Percentiles rank a stretch among this genome's conserved stretches.
Conservation (phyloP, 331 rosid genomes). For the Quercus tomentella region DNA sequence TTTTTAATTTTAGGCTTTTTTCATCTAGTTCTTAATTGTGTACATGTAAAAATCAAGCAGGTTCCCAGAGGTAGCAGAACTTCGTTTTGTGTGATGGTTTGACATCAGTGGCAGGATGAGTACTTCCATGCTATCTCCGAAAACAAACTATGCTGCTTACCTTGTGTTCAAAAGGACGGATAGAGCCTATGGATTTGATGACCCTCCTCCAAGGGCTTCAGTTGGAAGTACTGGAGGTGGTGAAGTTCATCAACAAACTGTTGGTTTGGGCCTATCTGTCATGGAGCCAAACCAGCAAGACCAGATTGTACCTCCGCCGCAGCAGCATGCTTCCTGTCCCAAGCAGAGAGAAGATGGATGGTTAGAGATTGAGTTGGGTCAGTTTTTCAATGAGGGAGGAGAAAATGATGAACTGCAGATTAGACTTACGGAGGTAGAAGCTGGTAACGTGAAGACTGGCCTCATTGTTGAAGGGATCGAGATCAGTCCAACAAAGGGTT, state of each 20-base stretch:
- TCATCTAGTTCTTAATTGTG: not conserved
- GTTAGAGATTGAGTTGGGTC: conserved; percentile 35
- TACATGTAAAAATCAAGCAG: not conserved
- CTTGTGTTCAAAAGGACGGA: not conserved
- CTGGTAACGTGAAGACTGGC: not conserved
- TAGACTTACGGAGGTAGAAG: conserved; percentile 6
- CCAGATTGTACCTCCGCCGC: too few species aligned
- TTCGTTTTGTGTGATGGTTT: conserved; percentile 13
- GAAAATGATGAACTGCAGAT: not conserved
- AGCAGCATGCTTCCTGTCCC: too few species aligned
- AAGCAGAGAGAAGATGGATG: too few species aligned
- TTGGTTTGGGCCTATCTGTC: too few species aligned
- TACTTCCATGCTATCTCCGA: conserved; percentile 1
- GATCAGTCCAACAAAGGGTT: not conserved
- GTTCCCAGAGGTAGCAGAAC: conserved; percentile 12
- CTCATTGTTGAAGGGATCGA: conserved; percentile 15
- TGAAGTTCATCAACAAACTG: too few species aligned
- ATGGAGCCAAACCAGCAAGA: too few species aligned
- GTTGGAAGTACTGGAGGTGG: not conserved
- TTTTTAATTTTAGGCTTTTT: not conserved
- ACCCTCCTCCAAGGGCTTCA: too few species aligned
- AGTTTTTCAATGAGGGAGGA: conserved; percentile 14
- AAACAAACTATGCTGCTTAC: conserved; percentile 18
- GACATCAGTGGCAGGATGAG: conserved; percentile 17
- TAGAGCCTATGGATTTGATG: too few species aligned